Evolutionary conservation across 2,329 filamentous ascomycete genomes (phyloP).

Genomic region (Sporothrix brunneoviolacea): DNA sequence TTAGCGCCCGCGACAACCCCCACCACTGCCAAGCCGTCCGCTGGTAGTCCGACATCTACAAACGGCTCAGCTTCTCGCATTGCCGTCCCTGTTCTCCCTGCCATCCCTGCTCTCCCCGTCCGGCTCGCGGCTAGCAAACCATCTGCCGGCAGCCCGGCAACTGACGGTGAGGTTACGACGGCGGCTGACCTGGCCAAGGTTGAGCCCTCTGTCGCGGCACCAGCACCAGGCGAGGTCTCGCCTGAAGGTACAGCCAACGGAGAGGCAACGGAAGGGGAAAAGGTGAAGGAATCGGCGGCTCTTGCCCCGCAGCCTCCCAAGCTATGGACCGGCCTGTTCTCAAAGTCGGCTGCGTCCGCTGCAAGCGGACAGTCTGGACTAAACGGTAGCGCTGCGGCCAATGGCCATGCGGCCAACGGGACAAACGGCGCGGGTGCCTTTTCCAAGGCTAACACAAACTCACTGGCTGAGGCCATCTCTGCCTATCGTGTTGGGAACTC

Average conservation of each 20-base stretch:
- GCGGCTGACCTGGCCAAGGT: conserved; percentile 3
- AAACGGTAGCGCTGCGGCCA: conserved; percentile 23
- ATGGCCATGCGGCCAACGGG: conserved; percentile 20
- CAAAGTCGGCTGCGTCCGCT: conserved; percentile 22
- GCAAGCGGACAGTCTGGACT: conserved; percentile 17
- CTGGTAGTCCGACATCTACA: conserved; percentile 14
- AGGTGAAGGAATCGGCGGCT: conserved; percentile 15
- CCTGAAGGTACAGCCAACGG: not conserved
- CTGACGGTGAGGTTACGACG: conserved; percentile 4
- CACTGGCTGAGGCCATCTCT: conserved; percentile 69
- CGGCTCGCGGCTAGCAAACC: conserved; percentile 1
- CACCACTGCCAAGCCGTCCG: conserved; percentile 22
- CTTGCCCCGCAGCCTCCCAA: conserved; percentile 24
- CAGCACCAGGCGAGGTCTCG: not conserved
- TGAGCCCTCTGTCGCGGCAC: not conserved
- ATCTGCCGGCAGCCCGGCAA: not conserved
- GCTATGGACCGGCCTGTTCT: conserved; percentile 34
- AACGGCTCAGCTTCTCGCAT: conserved; percentile 23
- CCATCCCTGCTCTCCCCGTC: conserved; percentile 41
- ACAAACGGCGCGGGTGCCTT: conserved; percentile 29
- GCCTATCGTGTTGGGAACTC: conserved; percentile 62
- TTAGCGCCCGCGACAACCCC: conserved; percentile 9
- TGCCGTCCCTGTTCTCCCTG: conserved; percentile 36
- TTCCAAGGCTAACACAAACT: conserved; percentile 42
- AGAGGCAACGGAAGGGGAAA: conserved; percentile 13